Base-by-base conservation (phyloP, 441 rosid genomes). In the Corymbia calophylla region DNA sequence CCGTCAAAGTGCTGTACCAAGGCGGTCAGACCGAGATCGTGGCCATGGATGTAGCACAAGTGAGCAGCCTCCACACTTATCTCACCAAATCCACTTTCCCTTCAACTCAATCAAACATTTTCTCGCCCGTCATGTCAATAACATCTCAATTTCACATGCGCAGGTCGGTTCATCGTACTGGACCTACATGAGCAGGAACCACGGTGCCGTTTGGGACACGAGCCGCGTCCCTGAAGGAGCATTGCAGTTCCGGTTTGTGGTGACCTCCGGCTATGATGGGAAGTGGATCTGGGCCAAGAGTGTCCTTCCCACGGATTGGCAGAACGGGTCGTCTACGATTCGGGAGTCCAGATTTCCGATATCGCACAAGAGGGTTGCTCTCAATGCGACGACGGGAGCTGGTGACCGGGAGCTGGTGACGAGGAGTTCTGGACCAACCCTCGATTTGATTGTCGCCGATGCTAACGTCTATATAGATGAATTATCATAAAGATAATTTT, bases 21-120 rank as follows among this genome's bases (percentile, higher is more conserved):
- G 99, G 99, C 62, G 99, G 99, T 19, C 98, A 97, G 91, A 97
- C 99, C 4, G 99, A 97, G 86, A 90, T 97, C 1, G 98, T 96
- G 17, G 95, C 91, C 86, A 92, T 97, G 6, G 99, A 97, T 89
- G 94, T 97, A 23, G 98, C 98, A 48, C 92, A 92, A 91, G 96
- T 94, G 17, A 82, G 92, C 86, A 82, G 92, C 86, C 66, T 25
- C 5, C 35, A 16, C 53, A 2, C 58, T 19, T 11, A 3, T 51
- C n/a, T 53, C 88, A 32, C 21, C 48, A 25, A 86, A 86, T 4
- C 49, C 88, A 21, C 88, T 23, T 51, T 51, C 87, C 39, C 35
- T n/a, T 86, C 27, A 23, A 53, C 44, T 17, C 77, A 68, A 17
- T 68, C 35, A 7, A 27, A 58, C 51, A 23, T 21, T 21, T 44